Percentiles rank a stretch among this genome's conserved stretches.
phyloP scores from a whole-genome alignment of 129 eudicot species.

The Calendula officinalis region DNA sequence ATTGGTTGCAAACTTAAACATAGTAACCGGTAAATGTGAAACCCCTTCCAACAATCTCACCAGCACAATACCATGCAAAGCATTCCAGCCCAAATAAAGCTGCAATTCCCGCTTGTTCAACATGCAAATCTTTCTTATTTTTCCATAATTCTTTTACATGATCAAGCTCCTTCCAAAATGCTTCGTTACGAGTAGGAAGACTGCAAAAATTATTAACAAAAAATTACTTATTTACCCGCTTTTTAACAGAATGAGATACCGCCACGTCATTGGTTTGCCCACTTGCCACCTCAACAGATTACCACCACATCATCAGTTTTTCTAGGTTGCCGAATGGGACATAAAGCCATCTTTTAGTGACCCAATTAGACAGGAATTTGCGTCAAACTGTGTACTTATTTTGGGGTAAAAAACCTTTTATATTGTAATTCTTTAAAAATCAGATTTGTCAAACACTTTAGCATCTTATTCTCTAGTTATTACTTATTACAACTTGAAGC shows the following conservation, averaged over 20 bases:
- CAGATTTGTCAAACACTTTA: not conserved
- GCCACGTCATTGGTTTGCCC: too few relatives aligned
- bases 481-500: not conserved
- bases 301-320: too few relatives aligned
- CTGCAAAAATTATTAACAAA: conserved; percentile 31
- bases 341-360: too few relatives aligned
- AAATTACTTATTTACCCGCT: not conserved
- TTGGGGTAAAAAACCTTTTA: too few relatives aligned
- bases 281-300: too few relatives aligned
- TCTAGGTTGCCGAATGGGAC: too few relatives aligned
- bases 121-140: conserved; percentile 61
- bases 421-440: not conserved
- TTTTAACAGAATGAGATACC: too few relatives aligned
- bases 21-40: conserved; percentile 75
- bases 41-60: conserved; percentile 86
- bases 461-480: not conserved
- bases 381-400: too few relatives aligned
- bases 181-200: conserved; percentile 61
- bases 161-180: conserved; percentile 75
- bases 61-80: conserved; percentile 85
- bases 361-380: too few relatives aligned
- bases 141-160: conserved; percentile 56
- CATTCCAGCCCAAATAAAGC: conserved; percentile 70
- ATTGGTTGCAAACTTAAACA: conserved; percentile 30
- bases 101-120: conserved; percentile 80